A percentile compares a stretch with the other conserved stretches of the same genome.
phyloP scores from a whole-genome alignment of 345 rosid genomes.

The Lenwebbia sp. region DNA sequence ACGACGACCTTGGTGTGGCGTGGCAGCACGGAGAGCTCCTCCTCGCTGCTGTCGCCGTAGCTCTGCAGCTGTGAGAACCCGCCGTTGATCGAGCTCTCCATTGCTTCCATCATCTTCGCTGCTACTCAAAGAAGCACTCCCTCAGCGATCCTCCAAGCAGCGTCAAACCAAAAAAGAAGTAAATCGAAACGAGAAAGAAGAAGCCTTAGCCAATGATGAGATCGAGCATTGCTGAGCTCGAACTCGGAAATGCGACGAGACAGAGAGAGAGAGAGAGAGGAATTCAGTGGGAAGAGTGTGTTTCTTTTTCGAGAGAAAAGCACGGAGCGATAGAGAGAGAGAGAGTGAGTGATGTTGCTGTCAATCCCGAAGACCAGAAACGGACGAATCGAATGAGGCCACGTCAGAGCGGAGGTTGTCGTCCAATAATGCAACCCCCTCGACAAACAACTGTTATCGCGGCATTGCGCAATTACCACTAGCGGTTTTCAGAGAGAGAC shows the following conservation, averaged over 20 bases:
- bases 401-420: conserved; percentile 18
- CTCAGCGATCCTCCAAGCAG: background rate
- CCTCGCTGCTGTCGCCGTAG: conserved; percentile 81
- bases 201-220: conserved; percentile 1
- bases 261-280: background rate
- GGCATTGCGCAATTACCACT: background rate
- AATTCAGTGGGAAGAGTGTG: background rate
- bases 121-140: background rate
- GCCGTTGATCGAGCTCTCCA: conserved; percentile 64
- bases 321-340: conserved; percentile 20
- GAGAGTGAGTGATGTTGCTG: conserved; percentile 12
- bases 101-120: conserved; percentile 48
- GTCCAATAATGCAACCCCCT: background rate
- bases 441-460: background rate
- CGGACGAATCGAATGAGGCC: conserved; percentile 15
- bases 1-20: conserved; percentile 97
- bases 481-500: background rate
- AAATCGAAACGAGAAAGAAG: conserved; percentile 3
- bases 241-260: conserved; percentile 2
- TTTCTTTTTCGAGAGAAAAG: background rate
- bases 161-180: background rate
- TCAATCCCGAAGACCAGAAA: conserved; percentile 36
- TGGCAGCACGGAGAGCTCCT: conserved; percentile 89
- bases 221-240: conserved; percentile 48
- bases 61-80: conserved; percentile 69